These are phyloP conservation scores for Breynia disticha DNA, from an alignment of 441 rosid species.

Conservation along the genomic window DNA sequence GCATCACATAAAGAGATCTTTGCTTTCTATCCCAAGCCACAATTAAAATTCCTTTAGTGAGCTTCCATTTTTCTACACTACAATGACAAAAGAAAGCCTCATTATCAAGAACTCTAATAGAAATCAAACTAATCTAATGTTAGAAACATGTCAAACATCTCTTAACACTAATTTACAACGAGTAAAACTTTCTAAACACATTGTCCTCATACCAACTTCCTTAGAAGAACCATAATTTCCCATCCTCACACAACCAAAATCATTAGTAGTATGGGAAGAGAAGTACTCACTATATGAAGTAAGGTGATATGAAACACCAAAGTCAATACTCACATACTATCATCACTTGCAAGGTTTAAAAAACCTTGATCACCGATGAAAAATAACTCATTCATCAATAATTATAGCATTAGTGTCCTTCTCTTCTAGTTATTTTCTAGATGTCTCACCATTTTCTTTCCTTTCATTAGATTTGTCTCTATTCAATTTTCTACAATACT, in stretches of 20 bases:
- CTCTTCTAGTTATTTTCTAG: background rate
- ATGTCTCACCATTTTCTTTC: background rate
- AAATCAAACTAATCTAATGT: background rate
- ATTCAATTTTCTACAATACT: background rate
- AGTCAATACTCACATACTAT: background rate
- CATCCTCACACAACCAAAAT: slow-evolving; percentile 1
- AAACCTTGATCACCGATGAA: background rate
- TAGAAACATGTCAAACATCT: background rate
- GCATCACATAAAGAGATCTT: background rate
- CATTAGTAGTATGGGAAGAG: background rate
- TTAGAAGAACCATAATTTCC: background rate
- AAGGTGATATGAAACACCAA: background rate
- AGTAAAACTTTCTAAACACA: background rate
- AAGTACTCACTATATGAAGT: background rate
- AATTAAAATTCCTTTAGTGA: background rate
- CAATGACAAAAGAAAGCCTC: background rate
- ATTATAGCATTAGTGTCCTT: background rate
- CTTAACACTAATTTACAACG: background rate
- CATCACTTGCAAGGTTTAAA: background rate
- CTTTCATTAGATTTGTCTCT: background rate
- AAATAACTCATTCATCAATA: background rate
- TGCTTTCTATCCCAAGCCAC: background rate
- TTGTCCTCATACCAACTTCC: background rate
- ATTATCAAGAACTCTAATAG: background rate
- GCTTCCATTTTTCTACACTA: slow-evolving; percentile 2